Conservation (phyloP, 2,329 filamentous ascomycete genomes). For the Annulohypoxylon truncatum region DNA sequence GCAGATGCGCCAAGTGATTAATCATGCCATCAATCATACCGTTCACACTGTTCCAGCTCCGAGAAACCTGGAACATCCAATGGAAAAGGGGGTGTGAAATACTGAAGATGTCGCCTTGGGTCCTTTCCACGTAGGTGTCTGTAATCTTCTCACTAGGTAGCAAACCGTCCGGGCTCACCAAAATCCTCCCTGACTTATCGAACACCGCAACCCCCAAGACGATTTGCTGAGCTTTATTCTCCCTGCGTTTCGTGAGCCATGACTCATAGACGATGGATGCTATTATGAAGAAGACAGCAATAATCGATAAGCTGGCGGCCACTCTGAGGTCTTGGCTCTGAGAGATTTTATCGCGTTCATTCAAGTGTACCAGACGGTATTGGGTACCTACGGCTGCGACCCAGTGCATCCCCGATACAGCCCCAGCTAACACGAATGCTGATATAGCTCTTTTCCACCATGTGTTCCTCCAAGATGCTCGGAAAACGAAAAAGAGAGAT, state of each 20-base stretch:
- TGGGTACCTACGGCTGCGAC: constrained; percentile 77
- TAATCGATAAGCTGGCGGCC: constrained; percentile 74
- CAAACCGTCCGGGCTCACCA: constrained; percentile 76
- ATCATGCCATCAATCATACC: constrained; percentile 79
- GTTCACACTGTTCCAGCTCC: constrained; percentile 78
- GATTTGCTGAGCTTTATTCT: constrained; percentile 71
- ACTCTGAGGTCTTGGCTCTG: constrained; percentile 77
- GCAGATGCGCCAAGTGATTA: constrained; percentile 70
- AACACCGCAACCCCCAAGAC: constrained; percentile 72
- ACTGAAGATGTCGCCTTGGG: constrained; percentile 79
- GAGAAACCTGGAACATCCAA: constrained; percentile 86
- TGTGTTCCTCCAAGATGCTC: constrained; percentile 79
- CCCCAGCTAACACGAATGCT: constrained; percentile 74
- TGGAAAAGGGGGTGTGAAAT: constrained; percentile 83
- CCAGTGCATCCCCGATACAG: constrained; percentile 91
- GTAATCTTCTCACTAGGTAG: constrained; percentile 82
- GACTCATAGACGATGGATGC: constrained; percentile 66
- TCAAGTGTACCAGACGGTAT: constrained; percentile 68
- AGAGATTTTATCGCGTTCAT: constrained; percentile 58
- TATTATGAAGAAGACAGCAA: constrained; percentile 70
- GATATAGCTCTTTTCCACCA: constrained; percentile 80
- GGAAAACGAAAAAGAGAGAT: constrained; percentile 80
- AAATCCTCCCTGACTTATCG: constrained; percentile 71
- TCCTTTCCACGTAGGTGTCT: constrained; percentile 77
- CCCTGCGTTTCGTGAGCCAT: constrained; percentile 63